Evolutionary conservation across 2,329 filamentous ascomycete species (phyloP), one percentile per base, ranked within the genome.

Genomic region (Pseudogymnoascus sp.): DNA sequence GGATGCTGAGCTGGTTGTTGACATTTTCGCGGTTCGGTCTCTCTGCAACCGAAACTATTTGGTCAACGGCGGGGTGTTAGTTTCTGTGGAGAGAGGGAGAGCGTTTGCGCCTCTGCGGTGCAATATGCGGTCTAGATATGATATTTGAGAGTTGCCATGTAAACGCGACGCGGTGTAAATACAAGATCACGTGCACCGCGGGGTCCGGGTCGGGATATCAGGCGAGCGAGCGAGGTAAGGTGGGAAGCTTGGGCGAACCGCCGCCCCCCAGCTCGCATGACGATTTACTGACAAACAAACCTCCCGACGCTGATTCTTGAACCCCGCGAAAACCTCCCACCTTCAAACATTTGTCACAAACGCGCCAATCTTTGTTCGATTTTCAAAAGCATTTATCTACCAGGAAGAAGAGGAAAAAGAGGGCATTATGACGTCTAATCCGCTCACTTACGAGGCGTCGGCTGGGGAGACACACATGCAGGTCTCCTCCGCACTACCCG

Each of bases 381-480:
- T 18, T 18, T 18, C 18, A 18, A 59, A 12, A 34, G 53, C 5
- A 12, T 18, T 3, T 37, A 16, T 34, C 4, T 5, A 59, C 16
- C 2, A 16, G 25, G 8, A 34, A 37, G 14, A 31, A 21, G 37
- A 25, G n/a, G 3, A 9, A 1, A 8, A 43, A 1, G 3, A 21
- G 40, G 18, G 4, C 21, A 59, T 31, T 2, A 84, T 84, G 82
- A 80, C 87, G 66, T 84, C 88, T 73, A 86, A 88, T 67, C 87
- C 88, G 2, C 82, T 92, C 66, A 89, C 86, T 72, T 88, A 90
- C 74, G 88, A 91, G 75, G 84, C 88, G 64, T 93, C 90, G 5
- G 85, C 87, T 61, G 87, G 88, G 67, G 82, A 88, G 63, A 91
- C 86, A 49, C 82, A 92, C 75, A 88, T 71, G 66, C 85, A 88